phyloP scores from a whole-genome alignment of 2,329 filamentous ascomycete species.

The Biscogniauxia sp. region DNA sequence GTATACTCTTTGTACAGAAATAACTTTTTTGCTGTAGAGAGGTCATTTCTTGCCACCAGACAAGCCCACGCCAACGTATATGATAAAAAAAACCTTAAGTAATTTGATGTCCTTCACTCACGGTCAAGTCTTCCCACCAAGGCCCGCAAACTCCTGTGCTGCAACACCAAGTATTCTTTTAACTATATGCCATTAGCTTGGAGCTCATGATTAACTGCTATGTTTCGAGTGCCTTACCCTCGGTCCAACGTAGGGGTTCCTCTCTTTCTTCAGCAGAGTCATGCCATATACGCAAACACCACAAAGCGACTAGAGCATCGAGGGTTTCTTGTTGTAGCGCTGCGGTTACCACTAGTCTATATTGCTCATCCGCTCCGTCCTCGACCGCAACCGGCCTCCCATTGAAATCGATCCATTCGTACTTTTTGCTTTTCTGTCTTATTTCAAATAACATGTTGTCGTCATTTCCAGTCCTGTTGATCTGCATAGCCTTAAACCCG shows the following conservation, averaged over 20 bases:
- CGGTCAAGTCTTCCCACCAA: too few relatives aligned
- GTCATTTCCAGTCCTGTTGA: neutral
- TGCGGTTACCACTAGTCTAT: constrained; percentile 11
- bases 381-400: constrained; percentile 10
- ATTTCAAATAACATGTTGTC: constrained; percentile 8
- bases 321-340: constrained; percentile 3
- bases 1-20: too few relatives aligned
- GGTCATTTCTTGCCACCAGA: too few relatives aligned
- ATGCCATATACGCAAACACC: constrained; percentile 15
- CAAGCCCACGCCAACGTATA: too few relatives aligned
- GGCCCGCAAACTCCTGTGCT: neutral
- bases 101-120: too few relatives aligned
- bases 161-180: neutral
- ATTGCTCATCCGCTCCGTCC: constrained; percentile 3
- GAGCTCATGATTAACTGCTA: neutral
- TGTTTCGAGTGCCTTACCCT: constrained; percentile 7
- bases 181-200: neutral
- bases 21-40: too few relatives aligned
- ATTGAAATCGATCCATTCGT: constrained; percentile 11
- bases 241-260: neutral
- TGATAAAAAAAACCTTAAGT: too few relatives aligned
- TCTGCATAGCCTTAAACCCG: neutral
- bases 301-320: constrained; percentile 11
- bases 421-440: constrained; percentile 4
- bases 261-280: constrained; percentile 5